These are phyloP conservation scores for Litsea cubeba DNA, from an alignment of 164 flowering plant species.

Conservation along the genomic window DNA sequence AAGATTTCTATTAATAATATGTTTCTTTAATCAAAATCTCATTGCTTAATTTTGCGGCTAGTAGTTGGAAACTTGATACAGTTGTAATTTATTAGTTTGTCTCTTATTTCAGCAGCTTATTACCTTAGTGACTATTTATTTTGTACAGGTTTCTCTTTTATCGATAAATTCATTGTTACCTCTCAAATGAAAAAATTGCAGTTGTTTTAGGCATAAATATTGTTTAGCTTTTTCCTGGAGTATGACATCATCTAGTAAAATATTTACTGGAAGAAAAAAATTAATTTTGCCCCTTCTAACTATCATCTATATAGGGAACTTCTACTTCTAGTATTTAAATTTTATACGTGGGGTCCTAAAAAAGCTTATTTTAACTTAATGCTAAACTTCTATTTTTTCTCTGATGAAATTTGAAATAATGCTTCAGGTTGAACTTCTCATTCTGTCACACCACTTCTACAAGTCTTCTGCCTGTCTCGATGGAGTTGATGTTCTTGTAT, in stretches of 20 bases:
- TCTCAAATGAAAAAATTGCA: neutral
- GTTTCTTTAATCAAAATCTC: too few relatives aligned
- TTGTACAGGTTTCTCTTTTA: too few relatives aligned
- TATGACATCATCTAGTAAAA: neutral
- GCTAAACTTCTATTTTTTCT: neutral
- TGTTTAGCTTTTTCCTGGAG: neutral
- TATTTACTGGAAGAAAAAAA: neutral
- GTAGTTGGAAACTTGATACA: too few relatives aligned
- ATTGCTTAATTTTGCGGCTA: too few relatives aligned
- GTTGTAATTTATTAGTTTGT: too few relatives aligned
- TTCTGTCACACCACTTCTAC: constrained; percentile 96
- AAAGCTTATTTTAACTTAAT: neutral
- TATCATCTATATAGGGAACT: neutral
- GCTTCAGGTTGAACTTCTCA: constrained; percentile 95
- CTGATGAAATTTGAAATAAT: constrained; percentile 8
- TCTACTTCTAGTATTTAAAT: too few relatives aligned
- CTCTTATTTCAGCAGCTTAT: too few relatives aligned
- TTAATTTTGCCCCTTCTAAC: neutral
- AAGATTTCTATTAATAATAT: too few relatives aligned
- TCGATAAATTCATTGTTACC: too few relatives aligned
- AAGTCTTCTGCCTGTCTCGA: constrained; percentile 96
- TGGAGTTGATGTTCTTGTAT: constrained; percentile 98
- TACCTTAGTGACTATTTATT: too few relatives aligned
- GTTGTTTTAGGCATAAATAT: neutral
- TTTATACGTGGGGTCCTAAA: too few relatives aligned